Evolutionary conservation across 2,329 filamentous ascomycete genomes (phyloP).

Genomic region (Diaporthe citri): DNA sequence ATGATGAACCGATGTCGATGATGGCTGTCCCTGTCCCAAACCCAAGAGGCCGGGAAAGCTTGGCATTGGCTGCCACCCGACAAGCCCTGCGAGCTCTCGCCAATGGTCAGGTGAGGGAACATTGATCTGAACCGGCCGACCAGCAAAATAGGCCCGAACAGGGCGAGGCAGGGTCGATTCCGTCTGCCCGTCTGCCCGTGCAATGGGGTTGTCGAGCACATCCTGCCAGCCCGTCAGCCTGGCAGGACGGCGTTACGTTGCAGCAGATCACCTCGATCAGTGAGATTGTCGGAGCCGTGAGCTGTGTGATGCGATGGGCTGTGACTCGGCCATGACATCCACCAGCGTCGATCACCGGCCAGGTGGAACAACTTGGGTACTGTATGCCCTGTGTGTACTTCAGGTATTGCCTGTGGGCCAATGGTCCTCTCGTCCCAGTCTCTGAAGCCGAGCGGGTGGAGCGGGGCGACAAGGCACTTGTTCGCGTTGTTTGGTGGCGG

Average conservation of each 20-base stretch:
- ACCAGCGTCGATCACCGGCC: slow-evolving; percentile 5
- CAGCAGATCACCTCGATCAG: slow-evolving; percentile 15
- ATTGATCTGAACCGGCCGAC: neutral
- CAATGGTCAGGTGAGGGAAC: slow-evolving; percentile 9
- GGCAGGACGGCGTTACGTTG: slow-evolving; percentile 16
- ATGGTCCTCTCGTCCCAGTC: neutral
- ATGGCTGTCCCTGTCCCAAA: slow-evolving; percentile 19
- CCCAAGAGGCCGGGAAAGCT: slow-evolving; percentile 27
- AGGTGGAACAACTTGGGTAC: slow-evolving; percentile 5
- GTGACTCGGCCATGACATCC: slow-evolving; percentile 24
- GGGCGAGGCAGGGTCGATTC: neutral
- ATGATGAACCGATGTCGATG: slow-evolving; percentile 24
- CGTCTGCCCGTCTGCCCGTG: neutral
- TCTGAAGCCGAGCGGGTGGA: neutral
- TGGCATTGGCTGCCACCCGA: slow-evolving; percentile 12
- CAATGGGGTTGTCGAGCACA: too few species aligned
- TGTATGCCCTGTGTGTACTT: neutral
- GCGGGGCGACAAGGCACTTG: neutral
- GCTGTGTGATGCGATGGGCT: neutral
- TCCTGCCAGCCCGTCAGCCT: neutral
- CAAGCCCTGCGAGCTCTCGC: neutral
- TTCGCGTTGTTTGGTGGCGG: neutral
- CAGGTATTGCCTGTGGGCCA: neutral
- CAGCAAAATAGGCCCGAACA: slow-evolving; percentile 2
- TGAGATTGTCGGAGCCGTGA: neutral